These are phyloP conservation scores for Hymenoscyphus occultus DNA, from an alignment of 2,329 filamentous ascomycete species.

Conservation along the genomic window DNA sequence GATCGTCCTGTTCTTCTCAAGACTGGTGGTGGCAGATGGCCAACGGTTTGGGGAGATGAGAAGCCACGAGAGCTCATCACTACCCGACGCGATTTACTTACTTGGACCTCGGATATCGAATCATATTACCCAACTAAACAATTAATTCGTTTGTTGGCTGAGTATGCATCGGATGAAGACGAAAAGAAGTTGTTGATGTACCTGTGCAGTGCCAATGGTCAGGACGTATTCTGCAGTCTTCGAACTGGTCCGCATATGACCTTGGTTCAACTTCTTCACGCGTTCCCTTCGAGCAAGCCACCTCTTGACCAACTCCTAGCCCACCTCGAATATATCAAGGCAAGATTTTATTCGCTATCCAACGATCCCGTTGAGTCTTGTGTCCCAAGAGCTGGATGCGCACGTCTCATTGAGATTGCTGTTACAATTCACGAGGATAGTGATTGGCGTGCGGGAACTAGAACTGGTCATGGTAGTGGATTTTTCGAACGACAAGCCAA, in stretches of 20 bases:
- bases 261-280: conserved; percentile 78
- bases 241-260: conserved; percentile 85
- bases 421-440: conserved; percentile 87
- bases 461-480: conserved; percentile 86
- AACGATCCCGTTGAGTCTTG: conserved; percentile 79
- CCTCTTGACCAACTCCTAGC: conserved; percentile 80
- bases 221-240: conserved; percentile 90
- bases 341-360: conserved; percentile 95
- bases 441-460: conserved; percentile 69
- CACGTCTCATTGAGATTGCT: conserved; percentile 89
- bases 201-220: conserved; percentile 84
- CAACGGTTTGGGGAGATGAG: conserved; percentile 96
- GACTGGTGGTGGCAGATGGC: conserved; percentile 83
- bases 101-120: conserved; percentile 93
- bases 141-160: conserved; percentile 79
- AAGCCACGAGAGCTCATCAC: conserved; percentile 80
- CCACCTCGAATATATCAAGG: conserved; percentile 85
- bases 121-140: conserved; percentile 88
- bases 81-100: conserved; percentile 86
- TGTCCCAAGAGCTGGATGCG: conserved; percentile 44
- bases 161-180: conserved; percentile 73
- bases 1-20: conserved; percentile 79
- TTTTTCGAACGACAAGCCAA: conserved; percentile 86
- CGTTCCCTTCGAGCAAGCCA: conserved; percentile 88
- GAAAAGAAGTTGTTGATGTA: conserved; percentile 88